Conservation (phyloP, 2,329 filamentous ascomycete genomes). For the Tolypocladium guangdongense region DNA sequence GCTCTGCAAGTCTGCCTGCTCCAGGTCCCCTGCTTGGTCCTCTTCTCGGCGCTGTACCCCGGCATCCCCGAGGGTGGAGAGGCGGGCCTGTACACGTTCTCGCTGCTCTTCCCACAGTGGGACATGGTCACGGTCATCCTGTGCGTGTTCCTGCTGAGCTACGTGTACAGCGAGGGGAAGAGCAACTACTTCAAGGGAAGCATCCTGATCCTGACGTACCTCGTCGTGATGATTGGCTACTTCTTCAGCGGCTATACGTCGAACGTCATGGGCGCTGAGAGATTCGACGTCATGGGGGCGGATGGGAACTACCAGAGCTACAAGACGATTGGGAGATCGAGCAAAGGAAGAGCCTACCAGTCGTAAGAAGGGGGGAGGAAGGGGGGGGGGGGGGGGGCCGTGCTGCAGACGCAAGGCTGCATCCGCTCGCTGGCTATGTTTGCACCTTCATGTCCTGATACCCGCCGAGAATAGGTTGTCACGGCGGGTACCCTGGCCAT, state of each 20-base stretch:
- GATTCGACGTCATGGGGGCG: constrained; percentile 42
- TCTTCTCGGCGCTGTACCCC: constrained; percentile 74
- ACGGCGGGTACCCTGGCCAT: background rate
- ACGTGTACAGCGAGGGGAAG: constrained; percentile 97
- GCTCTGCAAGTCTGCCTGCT: constrained; percentile 91
- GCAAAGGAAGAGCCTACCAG: constrained; percentile 17
- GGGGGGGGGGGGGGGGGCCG: no score
- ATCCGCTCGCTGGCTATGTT: background rate
- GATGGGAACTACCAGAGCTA: constrained; percentile 40
- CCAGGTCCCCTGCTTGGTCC: constrained; percentile 84
- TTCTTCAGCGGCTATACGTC: constrained; percentile 61
- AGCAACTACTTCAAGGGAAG: constrained; percentile 99
- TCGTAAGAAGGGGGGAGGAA: background rate
- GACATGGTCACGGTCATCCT: constrained; percentile 96
- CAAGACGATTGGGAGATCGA: constrained; percentile 41
- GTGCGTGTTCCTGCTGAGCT: constrained; percentile 90
- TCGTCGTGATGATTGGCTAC: constrained; percentile 86
- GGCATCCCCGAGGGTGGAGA: constrained; percentile 25
- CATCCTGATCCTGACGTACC: constrained; percentile 83
- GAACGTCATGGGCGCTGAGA: constrained; percentile 29
- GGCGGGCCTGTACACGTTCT: constrained; percentile 55
- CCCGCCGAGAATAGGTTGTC: background rate
- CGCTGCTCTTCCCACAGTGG: constrained; percentile 94
- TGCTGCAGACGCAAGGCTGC: background rate
- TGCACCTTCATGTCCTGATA: background rate